Evolutionary conservation across 306 rosid species (phyloP).

Genomic region (Amphicarpaea edgeworthii): DNA sequence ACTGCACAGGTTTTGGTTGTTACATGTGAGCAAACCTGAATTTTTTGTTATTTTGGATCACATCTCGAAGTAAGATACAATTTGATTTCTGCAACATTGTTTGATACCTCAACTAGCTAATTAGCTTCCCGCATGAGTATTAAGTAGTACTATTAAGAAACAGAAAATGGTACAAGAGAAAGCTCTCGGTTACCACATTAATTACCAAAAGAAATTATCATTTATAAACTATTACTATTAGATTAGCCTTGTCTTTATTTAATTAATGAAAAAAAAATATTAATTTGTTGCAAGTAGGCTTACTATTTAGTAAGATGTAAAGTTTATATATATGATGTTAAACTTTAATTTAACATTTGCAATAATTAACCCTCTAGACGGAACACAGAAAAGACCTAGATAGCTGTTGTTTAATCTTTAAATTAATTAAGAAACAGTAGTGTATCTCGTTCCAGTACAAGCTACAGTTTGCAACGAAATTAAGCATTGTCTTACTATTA

Average conservation of each 20-base stretch:
- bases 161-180: not conserved
- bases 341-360: not conserved
- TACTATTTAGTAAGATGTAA: not conserved
- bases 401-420: no score
- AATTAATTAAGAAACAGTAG: no score
- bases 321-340: not conserved
- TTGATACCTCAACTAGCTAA: not conserved
- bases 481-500: not conserved
- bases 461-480: no score
- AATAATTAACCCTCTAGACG: not conserved
- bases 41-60: not conserved
- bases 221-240: not conserved
- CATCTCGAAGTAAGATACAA: not conserved
- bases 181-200: not conserved
- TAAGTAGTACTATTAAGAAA: no score
- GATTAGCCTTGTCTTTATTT: not conserved
- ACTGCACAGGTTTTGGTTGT: not conserved
- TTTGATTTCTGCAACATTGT: not conserved
- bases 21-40: conserved; percentile 13
- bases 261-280: not conserved
- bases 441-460: no score
- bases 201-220: not conserved
- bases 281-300: not conserved
- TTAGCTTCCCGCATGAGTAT: not conserved
- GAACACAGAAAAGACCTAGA: no score